phyloP scores from a whole-genome alignment of 371 early-diverging fungal species.

The Phascolomyces articulosus region DNA sequence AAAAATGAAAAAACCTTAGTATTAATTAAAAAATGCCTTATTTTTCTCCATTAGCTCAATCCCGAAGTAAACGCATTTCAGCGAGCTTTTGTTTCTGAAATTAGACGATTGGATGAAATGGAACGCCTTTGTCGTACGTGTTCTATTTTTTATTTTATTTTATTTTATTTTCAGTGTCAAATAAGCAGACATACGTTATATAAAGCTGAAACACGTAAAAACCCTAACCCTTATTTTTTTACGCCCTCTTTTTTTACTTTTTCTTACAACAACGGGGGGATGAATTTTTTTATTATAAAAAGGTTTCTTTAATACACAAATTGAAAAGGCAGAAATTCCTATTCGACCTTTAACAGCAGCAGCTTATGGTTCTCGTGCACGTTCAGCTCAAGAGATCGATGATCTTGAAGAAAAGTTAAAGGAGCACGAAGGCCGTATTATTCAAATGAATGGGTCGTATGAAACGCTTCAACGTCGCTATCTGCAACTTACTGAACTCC shows the following conservation, averaged over 20 bases:
- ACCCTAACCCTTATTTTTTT: conserved; percentile 10
- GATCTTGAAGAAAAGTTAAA: conserved; percentile 86
- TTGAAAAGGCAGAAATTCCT: conserved; percentile 79
- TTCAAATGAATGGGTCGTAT: conserved; percentile 87
- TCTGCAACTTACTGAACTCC: conserved; percentile 88
- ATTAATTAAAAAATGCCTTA: too few species aligned
- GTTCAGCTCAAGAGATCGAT: conserved; percentile 92
- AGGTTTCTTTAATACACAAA: conserved; percentile 85
- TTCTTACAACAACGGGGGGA: background rate
- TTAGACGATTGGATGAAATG: conserved; percentile 91
- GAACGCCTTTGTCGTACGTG: conserved; percentile 88
- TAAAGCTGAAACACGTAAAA: conserved; percentile 49
- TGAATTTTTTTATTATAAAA: background rate
- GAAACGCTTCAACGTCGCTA: conserved; percentile 84
- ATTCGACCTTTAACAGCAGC: conserved; percentile 61
- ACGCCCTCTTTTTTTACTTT: background rate
- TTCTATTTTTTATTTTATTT: background rate
- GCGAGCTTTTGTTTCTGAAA: conserved; percentile 93
- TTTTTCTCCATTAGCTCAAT: conserved; percentile 94
- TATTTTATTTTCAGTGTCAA: too few species aligned
- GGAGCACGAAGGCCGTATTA: conserved; percentile 82
- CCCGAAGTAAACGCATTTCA: conserved; percentile 95
- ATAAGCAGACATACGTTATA: conserved; percentile 49
- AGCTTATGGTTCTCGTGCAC: conserved; percentile 64
- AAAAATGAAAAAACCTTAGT: background rate